These are phyloP conservation scores for Dictyostelium capitatum DNA, from an alignment of 78 protist species.

Conservation along the genomic window DNA sequence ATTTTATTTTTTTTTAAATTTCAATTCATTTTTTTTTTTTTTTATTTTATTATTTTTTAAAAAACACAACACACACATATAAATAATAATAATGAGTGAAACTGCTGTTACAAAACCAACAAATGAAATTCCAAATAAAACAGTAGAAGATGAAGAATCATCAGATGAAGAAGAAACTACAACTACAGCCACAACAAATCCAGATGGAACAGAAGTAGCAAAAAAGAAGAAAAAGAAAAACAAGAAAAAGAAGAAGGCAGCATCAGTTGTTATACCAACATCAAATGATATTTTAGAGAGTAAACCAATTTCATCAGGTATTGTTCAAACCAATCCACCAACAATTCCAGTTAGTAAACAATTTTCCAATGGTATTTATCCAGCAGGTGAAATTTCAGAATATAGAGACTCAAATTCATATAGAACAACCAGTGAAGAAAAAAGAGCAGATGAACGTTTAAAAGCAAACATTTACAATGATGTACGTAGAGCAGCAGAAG, in stretches of 20 bases:
- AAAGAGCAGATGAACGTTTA: slow-evolving; percentile 85
- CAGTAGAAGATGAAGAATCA: slow-evolving; percentile 7
- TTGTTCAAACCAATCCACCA: slow-evolving; percentile 78
- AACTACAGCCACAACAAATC: slow-evolving; percentile 3
- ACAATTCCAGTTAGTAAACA: slow-evolving; percentile 56
- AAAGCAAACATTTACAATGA: slow-evolving; percentile 62
- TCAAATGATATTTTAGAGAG: background rate
- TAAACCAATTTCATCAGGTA: background rate
- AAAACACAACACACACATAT: background rate
- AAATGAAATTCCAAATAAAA: background rate
- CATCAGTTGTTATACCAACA: slow-evolving; percentile 8
- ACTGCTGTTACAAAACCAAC: background rate
- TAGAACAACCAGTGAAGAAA: slow-evolving; percentile 91
- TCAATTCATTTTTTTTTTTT: background rate
- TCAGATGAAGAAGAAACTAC: slow-evolving; percentile 21
- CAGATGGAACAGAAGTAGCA: slow-evolving; percentile 13
- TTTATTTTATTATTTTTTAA: background rate
- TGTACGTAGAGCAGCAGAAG: slow-evolving; percentile 97
- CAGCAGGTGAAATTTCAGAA: slow-evolving; percentile 59
- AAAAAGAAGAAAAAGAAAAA: slow-evolving; percentile 65
- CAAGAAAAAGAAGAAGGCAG: slow-evolving; percentile 66
- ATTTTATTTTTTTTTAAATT: background rate
- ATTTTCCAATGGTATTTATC: slow-evolving; percentile 51
- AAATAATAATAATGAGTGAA: slow-evolving; percentile 9
- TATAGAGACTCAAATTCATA: slow-evolving; percentile 69